Evolutionary conservation across 2,329 filamentous ascomycete species (phyloP).

Genomic region (Metarhizium sp.): DNA sequence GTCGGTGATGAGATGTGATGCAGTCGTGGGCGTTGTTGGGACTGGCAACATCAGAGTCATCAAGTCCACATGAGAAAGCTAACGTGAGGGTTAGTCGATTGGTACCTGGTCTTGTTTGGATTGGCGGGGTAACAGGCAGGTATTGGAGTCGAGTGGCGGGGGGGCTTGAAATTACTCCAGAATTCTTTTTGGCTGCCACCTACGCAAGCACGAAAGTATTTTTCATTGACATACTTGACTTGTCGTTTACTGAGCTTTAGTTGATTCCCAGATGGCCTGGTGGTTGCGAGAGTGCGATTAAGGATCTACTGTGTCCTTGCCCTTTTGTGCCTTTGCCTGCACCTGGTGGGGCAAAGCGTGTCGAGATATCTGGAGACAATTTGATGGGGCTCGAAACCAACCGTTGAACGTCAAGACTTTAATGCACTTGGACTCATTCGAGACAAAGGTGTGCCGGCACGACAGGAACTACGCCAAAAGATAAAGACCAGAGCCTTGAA

Average conservation of each 20-base stretch:
- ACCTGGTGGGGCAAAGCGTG: neutral
- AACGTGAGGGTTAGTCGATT: slow-evolving; percentile 2
- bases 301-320: neutral
- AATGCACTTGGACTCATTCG: neutral
- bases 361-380: neutral
- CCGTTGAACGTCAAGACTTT: neutral
- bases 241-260: no score
- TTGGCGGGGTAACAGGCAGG: slow-evolving; percentile 29
- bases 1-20: neutral
- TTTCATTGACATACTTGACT: no score
- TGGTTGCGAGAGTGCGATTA: no score
- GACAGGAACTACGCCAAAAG: neutral
- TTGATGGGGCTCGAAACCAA: neutral
- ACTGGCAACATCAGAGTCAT: slow-evolving; percentile 2
- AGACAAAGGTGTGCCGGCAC: neutral
- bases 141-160: neutral
- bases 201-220: no score
- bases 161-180: neutral
- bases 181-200: no score
- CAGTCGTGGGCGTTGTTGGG: neutral
- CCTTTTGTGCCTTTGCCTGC: neutral
- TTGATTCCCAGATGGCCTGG: no score
- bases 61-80: neutral
- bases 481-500: neutral
- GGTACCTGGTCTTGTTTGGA: slow-evolving; percentile 7